Evolutionary conservation across 2,329 filamentous ascomycete genomes (phyloP).

Genomic region (Grosmannia huntii): DNA sequence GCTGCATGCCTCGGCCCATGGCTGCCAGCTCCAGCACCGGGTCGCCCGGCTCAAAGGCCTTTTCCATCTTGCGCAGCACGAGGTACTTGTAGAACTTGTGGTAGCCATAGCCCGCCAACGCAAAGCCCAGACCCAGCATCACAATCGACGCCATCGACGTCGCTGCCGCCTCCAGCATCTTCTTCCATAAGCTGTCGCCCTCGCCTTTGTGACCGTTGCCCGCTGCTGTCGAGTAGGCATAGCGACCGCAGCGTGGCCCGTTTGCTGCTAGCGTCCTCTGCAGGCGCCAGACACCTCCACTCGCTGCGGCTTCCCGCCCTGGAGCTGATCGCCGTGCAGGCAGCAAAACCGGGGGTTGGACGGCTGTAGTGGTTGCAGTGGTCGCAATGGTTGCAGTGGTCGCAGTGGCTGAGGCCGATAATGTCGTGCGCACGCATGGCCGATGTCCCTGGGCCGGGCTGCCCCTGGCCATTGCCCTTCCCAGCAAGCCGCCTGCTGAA

Average conservation of each 20-base stretch:
- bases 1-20: conserved; percentile 39
- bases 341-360: background rate
- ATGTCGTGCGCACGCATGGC: background rate
- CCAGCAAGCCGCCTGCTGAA: background rate
- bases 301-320: no score
- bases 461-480: background rate
- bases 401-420: background rate
- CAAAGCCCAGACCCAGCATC: conserved; percentile 54
- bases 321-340: background rate
- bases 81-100: conserved; percentile 80
- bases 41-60: conserved; percentile 84
- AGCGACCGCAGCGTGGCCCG: background rate
- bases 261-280: background rate
- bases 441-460: background rate
- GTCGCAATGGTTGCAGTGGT: background rate
- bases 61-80: conserved; percentile 83
- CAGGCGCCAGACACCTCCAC: background rate
- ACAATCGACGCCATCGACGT: conserved; percentile 65
- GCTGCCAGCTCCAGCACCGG: conserved; percentile 75
- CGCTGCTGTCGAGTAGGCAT: background rate
- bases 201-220: background rate
- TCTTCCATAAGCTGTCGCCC: conserved; percentile 26
- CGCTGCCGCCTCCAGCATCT: conserved; percentile 61
- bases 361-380: background rate
- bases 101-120: conserved; percentile 60